These are phyloP conservation scores for Nicotiana otophora DNA, from an alignment of 257 asterid species.

Conservation along the genomic window DNA sequence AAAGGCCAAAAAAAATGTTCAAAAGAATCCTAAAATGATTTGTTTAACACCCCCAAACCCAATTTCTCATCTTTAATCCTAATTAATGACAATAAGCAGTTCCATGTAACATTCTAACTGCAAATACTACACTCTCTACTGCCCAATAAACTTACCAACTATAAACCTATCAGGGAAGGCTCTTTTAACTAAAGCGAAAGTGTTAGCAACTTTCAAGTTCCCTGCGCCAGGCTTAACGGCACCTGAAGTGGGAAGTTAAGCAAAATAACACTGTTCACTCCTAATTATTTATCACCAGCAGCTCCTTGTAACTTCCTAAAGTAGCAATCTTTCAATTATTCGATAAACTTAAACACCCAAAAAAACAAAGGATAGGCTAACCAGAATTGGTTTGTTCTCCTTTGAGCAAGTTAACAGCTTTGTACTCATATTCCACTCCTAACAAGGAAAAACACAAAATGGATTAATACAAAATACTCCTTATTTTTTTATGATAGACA, in stretches of 20 bases:
- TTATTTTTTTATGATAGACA: not conserved
- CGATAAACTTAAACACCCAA: not conserved
- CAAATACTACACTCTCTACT: not conserved
- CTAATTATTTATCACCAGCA: not conserved
- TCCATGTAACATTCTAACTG: not conserved
- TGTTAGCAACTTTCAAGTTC: too few relatives aligned
- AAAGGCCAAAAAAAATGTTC: not conserved
- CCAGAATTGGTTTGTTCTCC: slow-evolving; percentile 75
- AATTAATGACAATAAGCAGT: not conserved
- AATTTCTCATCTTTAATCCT: slow-evolving; percentile 2
- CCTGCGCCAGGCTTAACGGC: too few relatives aligned
- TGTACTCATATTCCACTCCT: slow-evolving; percentile 73
- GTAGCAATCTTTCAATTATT: not conserved
- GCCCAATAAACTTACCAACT: not conserved
- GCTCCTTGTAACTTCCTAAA: not conserved
- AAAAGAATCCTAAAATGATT: not conserved
- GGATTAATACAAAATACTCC: not conserved
- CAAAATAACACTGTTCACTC: too few relatives aligned
- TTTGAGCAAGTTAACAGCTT: slow-evolving; percentile 62
- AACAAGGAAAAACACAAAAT: not conserved
- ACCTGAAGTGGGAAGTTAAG: too few relatives aligned
- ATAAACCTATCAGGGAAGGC: too few relatives aligned
- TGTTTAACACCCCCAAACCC: not conserved
- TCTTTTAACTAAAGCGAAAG: too few relatives aligned
- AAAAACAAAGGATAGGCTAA: slow-evolving; percentile 13